Evolutionary conservation across 441 rosid species (phyloP).

Genomic region (Manihot esculenta): DNA sequence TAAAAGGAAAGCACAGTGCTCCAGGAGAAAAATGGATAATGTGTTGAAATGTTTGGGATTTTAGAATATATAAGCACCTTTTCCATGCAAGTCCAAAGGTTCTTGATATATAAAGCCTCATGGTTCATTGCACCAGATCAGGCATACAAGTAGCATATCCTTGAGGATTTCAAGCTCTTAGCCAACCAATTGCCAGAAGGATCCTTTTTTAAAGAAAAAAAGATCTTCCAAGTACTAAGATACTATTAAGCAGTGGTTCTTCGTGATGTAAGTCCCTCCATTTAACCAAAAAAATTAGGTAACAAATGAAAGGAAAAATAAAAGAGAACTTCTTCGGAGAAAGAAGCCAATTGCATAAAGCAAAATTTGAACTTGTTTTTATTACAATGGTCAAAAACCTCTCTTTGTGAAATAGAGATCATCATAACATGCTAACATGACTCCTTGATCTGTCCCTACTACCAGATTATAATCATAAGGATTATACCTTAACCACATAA

Average conservation of each 20-base stretch:
- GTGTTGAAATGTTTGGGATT: background rate
- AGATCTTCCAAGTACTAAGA: background rate
- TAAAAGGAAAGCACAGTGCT: background rate
- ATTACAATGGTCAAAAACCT: background rate
- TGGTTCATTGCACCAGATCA: background rate
- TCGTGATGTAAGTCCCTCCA: background rate
- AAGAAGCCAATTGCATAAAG: slow-evolving; percentile 1
- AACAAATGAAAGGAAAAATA: background rate
- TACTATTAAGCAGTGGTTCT: background rate
- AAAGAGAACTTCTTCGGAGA: background rate
- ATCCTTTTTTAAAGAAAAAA: too few relatives aligned
- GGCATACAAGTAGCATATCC: background rate
- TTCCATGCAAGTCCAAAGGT: background rate
- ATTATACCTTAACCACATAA: slow-evolving; percentile 9
- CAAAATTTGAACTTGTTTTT: background rate
- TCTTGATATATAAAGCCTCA: background rate
- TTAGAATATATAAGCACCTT: background rate
- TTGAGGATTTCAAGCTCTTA: background rate
- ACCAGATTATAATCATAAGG: background rate
- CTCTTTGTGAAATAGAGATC: background rate
- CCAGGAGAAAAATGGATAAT: background rate
- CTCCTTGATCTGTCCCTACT: background rate
- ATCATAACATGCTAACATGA: background rate
- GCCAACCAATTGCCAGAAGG: background rate
- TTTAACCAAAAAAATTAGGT: background rate